These are phyloP conservation scores for Botrytis porri DNA, from an alignment of 2,329 filamentous ascomycete genomes.

Conservation along the genomic window DNA sequence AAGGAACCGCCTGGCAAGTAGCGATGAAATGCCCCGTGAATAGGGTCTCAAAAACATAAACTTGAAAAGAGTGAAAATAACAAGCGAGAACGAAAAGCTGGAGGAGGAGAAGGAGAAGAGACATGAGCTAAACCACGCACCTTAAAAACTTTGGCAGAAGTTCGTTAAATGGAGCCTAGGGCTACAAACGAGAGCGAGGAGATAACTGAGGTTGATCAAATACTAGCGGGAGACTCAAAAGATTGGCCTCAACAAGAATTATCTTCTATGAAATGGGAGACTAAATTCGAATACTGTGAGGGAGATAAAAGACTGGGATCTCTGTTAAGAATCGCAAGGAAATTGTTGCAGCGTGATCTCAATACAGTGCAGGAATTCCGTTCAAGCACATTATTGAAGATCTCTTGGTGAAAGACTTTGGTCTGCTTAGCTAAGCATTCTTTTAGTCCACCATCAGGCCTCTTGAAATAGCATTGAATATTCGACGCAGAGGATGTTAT, in stretches of 20 bases:
- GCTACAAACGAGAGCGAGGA: not conserved
- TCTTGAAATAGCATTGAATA: not conserved
- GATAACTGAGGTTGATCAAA: not conserved
- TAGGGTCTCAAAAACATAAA: not conserved
- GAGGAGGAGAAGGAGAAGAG: not conserved
- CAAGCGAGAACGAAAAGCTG: not conserved
- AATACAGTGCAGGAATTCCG: not conserved
- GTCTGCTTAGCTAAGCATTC: constrained; percentile 1
- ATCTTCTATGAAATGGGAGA: not conserved
- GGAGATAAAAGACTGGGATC: not conserved
- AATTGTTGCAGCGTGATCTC: not conserved
- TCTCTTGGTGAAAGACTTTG: not conserved
- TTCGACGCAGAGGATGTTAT: not conserved
- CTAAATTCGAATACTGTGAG: not conserved
- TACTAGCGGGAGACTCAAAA: not conserved
- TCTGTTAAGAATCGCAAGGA: not conserved
- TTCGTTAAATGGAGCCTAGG: not conserved
- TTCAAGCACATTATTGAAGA: not conserved
- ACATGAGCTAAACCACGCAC: not conserved
- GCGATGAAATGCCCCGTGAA: not conserved
- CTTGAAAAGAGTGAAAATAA: not conserved
- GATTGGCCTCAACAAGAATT: not conserved
- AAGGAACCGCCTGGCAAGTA: too few relatives aligned
- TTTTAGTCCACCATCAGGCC: not conserved
- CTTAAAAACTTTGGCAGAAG: not conserved